Evolutionary conservation across 495 filamentous ascomycete genomes (phyloP).

Genomic region (Daldinia decipiens): DNA sequence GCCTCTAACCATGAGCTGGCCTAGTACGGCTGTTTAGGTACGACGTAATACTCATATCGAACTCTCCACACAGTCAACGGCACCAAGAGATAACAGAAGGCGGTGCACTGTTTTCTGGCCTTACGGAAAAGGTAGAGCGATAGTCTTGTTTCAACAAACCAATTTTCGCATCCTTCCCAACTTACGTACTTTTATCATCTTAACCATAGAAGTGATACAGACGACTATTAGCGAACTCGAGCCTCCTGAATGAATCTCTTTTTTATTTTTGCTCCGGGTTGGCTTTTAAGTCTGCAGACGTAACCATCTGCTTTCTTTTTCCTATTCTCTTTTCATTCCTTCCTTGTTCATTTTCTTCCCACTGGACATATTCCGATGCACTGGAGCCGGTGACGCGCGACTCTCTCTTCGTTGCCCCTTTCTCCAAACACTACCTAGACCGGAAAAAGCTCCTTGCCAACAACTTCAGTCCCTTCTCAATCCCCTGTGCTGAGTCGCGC

Average conservation of each 20-base stretch:
- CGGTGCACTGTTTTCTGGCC: constrained; percentile 26
- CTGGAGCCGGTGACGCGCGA: constrained; percentile 43
- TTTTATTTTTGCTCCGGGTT: constrained; percentile 37
- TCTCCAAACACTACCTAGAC: constrained; percentile 26
- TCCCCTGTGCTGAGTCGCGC: constrained; percentile 18
- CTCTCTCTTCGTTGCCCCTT: constrained; percentile 31
- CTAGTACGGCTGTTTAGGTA: constrained; percentile 1
- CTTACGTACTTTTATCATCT: constrained; percentile 36
- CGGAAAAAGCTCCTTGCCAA: constrained; percentile 21
- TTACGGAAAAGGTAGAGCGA: constrained; percentile 15
- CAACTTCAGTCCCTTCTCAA: constrained; percentile 11
- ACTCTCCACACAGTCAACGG: constrained; percentile 17
- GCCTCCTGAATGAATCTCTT: constrained; percentile 31
- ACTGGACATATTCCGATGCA: constrained; percentile 47
- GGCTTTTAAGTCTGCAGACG: constrained; percentile 37
- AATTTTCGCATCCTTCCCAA: constrained; percentile 38
- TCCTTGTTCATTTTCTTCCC: constrained; percentile 31
- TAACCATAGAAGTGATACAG: constrained; percentile 40
- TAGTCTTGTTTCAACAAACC: constrained; percentile 43
- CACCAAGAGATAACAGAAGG: constrained; percentile 12
- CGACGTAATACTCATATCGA: constrained; percentile 9
- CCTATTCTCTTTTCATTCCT: constrained; percentile 23
- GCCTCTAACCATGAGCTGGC: neutral
- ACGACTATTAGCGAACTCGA: constrained; percentile 36
- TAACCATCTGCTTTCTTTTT: constrained; percentile 26